phyloP scores from a whole-genome alignment of 1,139 yeast genomes.

The Trichomonascaceae sp. region DNA sequence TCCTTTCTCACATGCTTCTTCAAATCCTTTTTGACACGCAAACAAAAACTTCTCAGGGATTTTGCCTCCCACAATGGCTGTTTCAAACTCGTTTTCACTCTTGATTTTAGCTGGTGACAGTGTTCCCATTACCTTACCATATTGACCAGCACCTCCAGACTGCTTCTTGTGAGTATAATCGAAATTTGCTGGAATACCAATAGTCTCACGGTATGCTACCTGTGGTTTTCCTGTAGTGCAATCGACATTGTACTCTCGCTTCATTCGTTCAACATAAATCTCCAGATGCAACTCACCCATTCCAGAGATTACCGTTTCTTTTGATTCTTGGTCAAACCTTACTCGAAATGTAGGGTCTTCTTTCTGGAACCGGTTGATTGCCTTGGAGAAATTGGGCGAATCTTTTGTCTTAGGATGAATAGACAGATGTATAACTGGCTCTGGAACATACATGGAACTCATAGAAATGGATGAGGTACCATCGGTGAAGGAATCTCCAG shows the following conservation, averaged over 20 bases:
- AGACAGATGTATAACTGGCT: constrained; percentile 91
- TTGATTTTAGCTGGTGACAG: constrained; percentile 54
- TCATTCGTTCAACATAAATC: constrained; percentile 96
- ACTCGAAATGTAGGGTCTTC: constrained; percentile 99
- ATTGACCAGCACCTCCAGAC: constrained; percentile 99
- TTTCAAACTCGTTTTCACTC: constrained; percentile 58
- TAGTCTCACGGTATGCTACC: constrained; percentile 95
- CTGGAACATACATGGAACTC: constrained; percentile 98
- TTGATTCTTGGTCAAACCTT: constrained; percentile 81
- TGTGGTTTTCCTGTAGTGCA: constrained; percentile 97
- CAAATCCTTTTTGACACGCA: constrained; percentile 95
- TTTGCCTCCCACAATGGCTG: constrained; percentile 93
- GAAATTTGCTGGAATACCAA: constrained; percentile 65
- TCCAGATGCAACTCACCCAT: constrained; percentile 98
- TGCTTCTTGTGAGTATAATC: constrained; percentile 97
- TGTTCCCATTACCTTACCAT: constrained; percentile 91
- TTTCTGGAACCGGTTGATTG: constrained; percentile 93
- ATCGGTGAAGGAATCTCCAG: constrained; percentile 95
- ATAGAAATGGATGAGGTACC: constrained; percentile 65
- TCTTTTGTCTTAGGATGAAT: constrained; percentile 86
- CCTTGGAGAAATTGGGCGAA: constrained; percentile 86
- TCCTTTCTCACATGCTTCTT: constrained; percentile 92
- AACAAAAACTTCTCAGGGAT: constrained; percentile 90
- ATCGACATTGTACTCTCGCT: constrained; percentile 93
- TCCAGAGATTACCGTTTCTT: constrained; percentile 94